Evolutionary conservation across 2,329 filamentous ascomycete species (phyloP).

Genomic region (Colletotrichum siamense): DNA sequence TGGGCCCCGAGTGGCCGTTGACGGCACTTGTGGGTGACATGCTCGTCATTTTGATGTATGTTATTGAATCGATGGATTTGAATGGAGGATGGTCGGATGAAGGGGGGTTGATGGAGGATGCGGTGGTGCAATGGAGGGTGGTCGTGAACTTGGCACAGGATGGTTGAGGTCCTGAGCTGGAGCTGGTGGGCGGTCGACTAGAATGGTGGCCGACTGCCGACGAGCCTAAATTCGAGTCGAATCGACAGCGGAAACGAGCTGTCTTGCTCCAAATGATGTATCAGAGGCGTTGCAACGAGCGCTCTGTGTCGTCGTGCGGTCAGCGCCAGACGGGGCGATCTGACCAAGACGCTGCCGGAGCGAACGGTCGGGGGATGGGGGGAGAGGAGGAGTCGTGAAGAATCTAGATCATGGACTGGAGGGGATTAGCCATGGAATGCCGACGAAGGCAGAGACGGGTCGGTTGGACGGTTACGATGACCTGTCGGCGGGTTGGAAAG

Average conservation of each 20-base stretch:
- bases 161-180: conserved; percentile 7
- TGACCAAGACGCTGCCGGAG: conserved; percentile 23
- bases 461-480: background rate
- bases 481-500: background rate
- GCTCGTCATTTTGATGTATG: conserved; percentile 47
- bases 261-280: background rate
- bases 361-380: conserved; percentile 15
- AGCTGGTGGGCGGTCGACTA: conserved; percentile 1
- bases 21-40: conserved; percentile 47
- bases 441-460: background rate
- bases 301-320: conserved; percentile 12
- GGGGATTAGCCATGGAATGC: conserved; percentile 13
- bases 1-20: conserved; percentile 36
- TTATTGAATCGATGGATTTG: conserved; percentile 29
- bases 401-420: conserved; percentile 13
- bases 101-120: conserved; percentile 19
- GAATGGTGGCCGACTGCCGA: conserved; percentile 29
- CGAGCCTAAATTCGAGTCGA: conserved; percentile 8
- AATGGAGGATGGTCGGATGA: conserved; percentile 29
- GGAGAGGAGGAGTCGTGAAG: background rate
- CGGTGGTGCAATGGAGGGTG: conserved; percentile 19
- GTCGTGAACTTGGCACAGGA: conserved; percentile 2
- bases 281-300: background rate
- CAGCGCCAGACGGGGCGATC: conserved; percentile 20
- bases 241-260: background rate